phyloP scores from a whole-genome alignment of 169 alveolate genomes.

The Eimeria nieschulzi region DNA sequence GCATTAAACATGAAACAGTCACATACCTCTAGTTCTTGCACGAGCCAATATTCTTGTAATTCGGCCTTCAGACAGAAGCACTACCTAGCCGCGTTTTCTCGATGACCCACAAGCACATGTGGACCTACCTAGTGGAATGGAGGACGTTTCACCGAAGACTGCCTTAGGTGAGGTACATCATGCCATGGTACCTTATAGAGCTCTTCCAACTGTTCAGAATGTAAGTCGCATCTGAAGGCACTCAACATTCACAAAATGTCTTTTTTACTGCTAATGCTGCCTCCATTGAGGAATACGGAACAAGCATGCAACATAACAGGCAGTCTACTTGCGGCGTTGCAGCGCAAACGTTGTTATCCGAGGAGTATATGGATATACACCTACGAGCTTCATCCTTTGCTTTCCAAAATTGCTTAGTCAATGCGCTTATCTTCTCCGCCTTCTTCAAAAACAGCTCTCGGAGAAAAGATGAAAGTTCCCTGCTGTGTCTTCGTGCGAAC shows the following conservation, averaged over 20 bases:
- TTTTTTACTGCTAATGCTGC: background rate
- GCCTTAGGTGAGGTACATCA: too few species aligned
- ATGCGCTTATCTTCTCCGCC: conserved; percentile 49
- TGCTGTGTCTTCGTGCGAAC: conserved; percentile 46
- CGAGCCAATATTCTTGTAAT: conserved; percentile 41
- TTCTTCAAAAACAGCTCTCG: conserved; percentile 58
- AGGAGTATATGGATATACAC: background rate
- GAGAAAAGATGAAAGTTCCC: conserved; percentile 9
- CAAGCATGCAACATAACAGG: background rate
- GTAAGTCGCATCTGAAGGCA: conserved; percentile 38
- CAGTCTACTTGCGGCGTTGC: too few species aligned
- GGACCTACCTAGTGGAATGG: too few species aligned
- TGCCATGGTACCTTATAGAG: conserved; percentile 29
- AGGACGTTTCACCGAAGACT: too few species aligned
- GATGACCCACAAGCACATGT: too few species aligned
- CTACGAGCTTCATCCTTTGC: conserved; percentile 44
- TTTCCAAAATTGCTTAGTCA: conserved; percentile 53
- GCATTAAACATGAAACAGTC: too few species aligned
- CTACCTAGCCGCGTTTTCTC: too few species aligned
- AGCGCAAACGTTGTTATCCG: too few species aligned
- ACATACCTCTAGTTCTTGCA: conserved; percentile 34
- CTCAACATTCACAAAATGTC: background rate
- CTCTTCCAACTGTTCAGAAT: conserved; percentile 34
- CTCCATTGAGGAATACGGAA: background rate
- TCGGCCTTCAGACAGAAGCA: conserved; percentile 30